Base-by-base conservation (phyloP, 1,284 basidiomycete genomes). In the Kalmanozyma brasiliensis region DNA sequence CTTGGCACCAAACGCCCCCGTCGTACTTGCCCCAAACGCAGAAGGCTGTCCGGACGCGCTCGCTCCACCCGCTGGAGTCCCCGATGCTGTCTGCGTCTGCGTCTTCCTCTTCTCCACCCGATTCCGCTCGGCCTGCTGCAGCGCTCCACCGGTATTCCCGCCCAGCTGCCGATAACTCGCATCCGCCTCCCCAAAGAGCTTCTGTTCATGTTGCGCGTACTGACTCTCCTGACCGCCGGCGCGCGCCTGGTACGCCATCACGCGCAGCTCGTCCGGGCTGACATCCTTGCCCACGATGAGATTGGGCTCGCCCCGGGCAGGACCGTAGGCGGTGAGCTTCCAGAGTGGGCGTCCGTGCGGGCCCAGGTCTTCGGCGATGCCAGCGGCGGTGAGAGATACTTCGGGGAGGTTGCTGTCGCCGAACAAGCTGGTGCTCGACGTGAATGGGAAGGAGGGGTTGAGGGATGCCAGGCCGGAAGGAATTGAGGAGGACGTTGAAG, bases 261-360 rank as follows among this genome's bases (percentile, higher is more conserved):
- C 45, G 7, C 55, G 89, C 84, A 96, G 82, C 82, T 97, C 94
- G 75, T 96, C 94, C 0, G 86, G 87, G 0, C 89, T 90, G 63
- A 90, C 85, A 74, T 96, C 93, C 29, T 90, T 83, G 1, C 87
- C 88, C 5, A 82, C 67, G 16, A 96, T 82, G 7, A 95, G 74
- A 43, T 86, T 88, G 0, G 88, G 89, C 73, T 93, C 91, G 51
- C 87, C 80, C 77, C 94, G 93, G 0, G 88, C 88, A 20, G 91
- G 88, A 0, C 87, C 93, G 79, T 91, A 96, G 0, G 87, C 89
- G 0, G 91, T 89, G 0, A 94, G 83, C n/a, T 89, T 89, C 90
- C 91, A 97, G 8, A 87, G 52, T 0, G 93, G 94, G 4, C 82
- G 83, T 16, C 69, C 69, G 16, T 67, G 51, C 17, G 69, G 48